Percentiles rank a stretch among this genome's conserved stretches.
Conservation (phyloP, 179 eudicot genomes). For the Monotropa hypopitys region DNA sequence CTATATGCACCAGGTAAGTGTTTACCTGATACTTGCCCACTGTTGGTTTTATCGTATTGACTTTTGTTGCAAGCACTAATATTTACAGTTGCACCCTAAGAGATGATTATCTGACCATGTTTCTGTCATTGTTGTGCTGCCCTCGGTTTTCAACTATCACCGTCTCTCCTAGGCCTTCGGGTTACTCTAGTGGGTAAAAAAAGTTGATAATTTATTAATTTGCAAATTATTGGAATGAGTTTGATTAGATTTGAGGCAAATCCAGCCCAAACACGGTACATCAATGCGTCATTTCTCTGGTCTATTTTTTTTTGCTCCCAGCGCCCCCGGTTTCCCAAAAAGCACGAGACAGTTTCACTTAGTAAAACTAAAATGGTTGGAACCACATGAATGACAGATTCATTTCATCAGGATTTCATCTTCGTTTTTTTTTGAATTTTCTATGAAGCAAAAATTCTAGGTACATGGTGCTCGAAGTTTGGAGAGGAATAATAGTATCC, state of each 20-base stretch:
- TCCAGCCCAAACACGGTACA: neutral
- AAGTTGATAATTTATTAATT: neutral
- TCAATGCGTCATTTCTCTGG: neutral
- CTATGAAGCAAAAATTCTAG: neutral
- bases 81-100: neutral
- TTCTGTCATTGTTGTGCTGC: neutral
- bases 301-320: no score
- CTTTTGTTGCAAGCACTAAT: neutral
- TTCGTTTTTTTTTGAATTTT: neutral
- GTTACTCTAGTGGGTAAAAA: neutral
- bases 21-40: neutral
- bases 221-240: neutral
- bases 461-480: neutral
- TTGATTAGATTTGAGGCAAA: slow-evolving; percentile 4
- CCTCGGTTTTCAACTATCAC: neutral
- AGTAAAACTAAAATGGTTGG: no score
- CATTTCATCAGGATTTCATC: neutral
- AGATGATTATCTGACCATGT: neutral
- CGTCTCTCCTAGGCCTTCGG: neutral
- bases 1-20: slow-evolving; percentile 74
- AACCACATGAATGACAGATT: neutral
- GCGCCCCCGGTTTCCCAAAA: no score
- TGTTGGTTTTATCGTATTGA: neutral
- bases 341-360: no score
- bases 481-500: neutral